Conservation (phyloP, 1,139 yeast genomes). For the Candida dubliniensis region DNA sequence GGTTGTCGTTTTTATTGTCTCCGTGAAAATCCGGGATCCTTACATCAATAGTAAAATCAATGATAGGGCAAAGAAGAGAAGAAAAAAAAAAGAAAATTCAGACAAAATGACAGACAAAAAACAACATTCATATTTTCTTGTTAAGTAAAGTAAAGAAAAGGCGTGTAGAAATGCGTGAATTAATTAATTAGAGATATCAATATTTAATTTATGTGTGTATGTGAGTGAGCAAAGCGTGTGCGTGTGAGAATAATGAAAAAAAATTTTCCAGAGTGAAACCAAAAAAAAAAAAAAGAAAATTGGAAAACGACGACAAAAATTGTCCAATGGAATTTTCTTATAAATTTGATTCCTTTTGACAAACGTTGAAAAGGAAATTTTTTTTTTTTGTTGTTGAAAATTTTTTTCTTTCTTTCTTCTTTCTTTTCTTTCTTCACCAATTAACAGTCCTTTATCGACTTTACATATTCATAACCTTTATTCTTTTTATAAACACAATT, state of each 20-base stretch:
- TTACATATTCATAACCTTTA: slow-evolving; percentile 12
- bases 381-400: slow-evolving; percentile 1
- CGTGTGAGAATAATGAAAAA: not conserved
- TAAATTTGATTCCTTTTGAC: slow-evolving; percentile 1
- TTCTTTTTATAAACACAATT: not conserved
- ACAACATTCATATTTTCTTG: too few species aligned
- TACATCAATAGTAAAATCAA: not conserved
- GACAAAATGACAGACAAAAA: too few species aligned
- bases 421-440: slow-evolving; percentile 11
- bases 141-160: too few species aligned
- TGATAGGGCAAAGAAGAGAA: too few species aligned
- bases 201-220: too few species aligned
- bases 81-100: too few species aligned
- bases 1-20: not conserved
- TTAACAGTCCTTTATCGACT: slow-evolving; percentile 3
- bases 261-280: not conserved
- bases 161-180: too few species aligned
- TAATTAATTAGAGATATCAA: too few species aligned
- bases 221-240: too few species aligned
- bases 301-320: slow-evolving; percentile 2
- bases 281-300: not conserved
- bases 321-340: not conserved
- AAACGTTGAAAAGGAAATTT: not conserved
- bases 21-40: not conserved
- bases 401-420: slow-evolving; percentile 9